Evolutionary conservation across 768 basidiomycete species (phyloP), one percentile per base, ranked within the genome.

Genomic region (Strobilomyces echinocephalus): DNA sequence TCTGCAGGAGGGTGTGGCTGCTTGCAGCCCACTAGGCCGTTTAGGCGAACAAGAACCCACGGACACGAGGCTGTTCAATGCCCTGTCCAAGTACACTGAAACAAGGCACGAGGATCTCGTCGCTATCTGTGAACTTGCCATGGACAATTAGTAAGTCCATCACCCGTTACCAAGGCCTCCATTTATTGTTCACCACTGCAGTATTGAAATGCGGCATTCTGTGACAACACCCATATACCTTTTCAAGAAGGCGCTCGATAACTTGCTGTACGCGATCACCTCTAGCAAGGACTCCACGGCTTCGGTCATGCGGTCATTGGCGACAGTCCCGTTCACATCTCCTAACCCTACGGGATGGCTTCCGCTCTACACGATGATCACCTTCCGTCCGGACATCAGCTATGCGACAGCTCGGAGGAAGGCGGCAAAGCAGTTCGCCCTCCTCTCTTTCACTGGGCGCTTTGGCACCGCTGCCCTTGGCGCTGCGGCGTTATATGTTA

Each of bases 291-390:
- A 76, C 62, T 73, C 79, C 47, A 67, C 81, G 52, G 65, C 72
- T 54, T 74, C 75, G 56, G 68, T 83, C 60, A 72, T 72, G 41
- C 76, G 78, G 50, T 63, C 59, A 42, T 61, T 84, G 58, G 71
- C 79, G 57, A 74, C 68, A 54, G 67, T 76, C 45, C 77, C 86
- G 10, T 91, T 87, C 69, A 80, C 83, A 34, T 68, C 83, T 54
- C 67, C 68, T 55, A 71, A 76, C 55, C 86, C 85, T 41, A 67
- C 69, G 58, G 93, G 91, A 35, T 97, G 95, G 95, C 79, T 94
- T 48, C 89, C 92, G 53, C 77, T 95, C 46, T 99, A 99, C 71
- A 91, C 91, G 33, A 97, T 98, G 95, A 87, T 97, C 60, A 97
- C 95, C 41, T 99, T 99, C 75, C 82, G 95, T 39, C 91, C 93